Evolutionary conservation across 192 early-diverging fungal species (phyloP).

Genomic region (Gaertneriomyces semiglobifer): DNA sequence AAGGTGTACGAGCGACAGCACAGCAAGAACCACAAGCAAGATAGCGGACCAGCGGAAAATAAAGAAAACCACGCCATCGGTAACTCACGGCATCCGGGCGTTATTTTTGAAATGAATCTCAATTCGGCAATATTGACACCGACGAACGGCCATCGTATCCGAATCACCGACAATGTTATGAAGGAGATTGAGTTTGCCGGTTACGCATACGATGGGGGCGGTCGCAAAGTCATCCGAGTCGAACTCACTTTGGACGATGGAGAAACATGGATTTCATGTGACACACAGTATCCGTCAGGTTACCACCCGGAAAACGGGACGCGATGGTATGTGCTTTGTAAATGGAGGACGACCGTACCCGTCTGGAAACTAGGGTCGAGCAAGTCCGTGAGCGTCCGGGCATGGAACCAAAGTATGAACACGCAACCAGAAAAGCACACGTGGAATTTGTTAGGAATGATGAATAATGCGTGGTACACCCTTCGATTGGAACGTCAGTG

Average conservation of each 20-base stretch:
- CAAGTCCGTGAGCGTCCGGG: constrained; percentile 55
- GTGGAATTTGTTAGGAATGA: constrained; percentile 77
- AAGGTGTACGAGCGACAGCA: constrained; percentile 47
- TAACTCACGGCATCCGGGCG: too few species aligned
- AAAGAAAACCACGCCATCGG: too few species aligned
- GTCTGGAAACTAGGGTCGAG: constrained; percentile 32
- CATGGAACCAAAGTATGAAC: constrained; percentile 61
- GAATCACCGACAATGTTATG: background rate
- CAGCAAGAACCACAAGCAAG: constrained; percentile 47
- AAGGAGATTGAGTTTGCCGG: constrained; percentile 47
- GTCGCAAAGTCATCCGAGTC: constrained; percentile 68
- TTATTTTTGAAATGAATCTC: constrained; percentile 71
- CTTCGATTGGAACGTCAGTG: background rate
- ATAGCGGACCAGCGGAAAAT: too few species aligned
- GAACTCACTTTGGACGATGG: constrained; percentile 78
- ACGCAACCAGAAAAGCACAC: constrained; percentile 57
- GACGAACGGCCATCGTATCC: constrained; percentile 48
- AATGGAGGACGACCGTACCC: constrained; percentile 36
- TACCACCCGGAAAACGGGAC: constrained; percentile 26
- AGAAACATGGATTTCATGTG: constrained; percentile 59
- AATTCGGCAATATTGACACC: constrained; percentile 75
- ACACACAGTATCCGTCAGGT: constrained; percentile 38
- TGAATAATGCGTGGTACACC: constrained; percentile 54
- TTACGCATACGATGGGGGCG: constrained; percentile 78
- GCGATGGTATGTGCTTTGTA: constrained; percentile 51